Evolutionary conservation across 2,329 filamentous ascomycete species (phyloP), one percentile per base, ranked within the genome.

Genomic region (Teratosphaeria destructans): DNA sequence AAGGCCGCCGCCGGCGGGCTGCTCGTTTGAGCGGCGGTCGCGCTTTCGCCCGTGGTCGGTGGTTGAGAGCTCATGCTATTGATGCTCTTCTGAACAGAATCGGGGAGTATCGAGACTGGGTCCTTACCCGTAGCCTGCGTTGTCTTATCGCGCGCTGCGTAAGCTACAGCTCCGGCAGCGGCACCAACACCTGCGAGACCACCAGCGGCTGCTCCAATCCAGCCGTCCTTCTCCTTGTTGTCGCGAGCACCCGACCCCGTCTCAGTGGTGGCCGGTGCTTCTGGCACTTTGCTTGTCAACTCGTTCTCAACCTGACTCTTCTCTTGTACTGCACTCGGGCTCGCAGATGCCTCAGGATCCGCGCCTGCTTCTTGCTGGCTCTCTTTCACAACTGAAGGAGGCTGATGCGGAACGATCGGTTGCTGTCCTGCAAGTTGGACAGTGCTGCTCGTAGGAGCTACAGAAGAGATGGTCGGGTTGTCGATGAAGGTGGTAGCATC

Each of bases 231-330:
- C 39, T 79, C 55, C 26, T 59, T 56, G 34, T 32, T 39, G 37
- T 43, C 35, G 23, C n/a, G n/a, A 10, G 49, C 16, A 19, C 29
- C 74, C 12, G 76, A 75, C 47, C 77, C 76, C 52, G 77, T 75
- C 62, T 78, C 76, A 34, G 77, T 77, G 55, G 71, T 66, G 58
- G 74, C 73, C 59, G 77, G 66, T 5, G 70, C 70, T 54, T 72
- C 70, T 64, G 74, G 65, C 47, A 74, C 80, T 72, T 88, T 82
- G 64, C 83, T 80, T 54, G 91, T 78, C 7, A 95, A 79, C 75
- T 95, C 87, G 32, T 82, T 74, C 76, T 95, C 89, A 4, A 91
- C 80, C 10, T 78, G 80, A 71, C 83, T 84, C 82, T 94, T 94
- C 67, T 91, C 88, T 63, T 82, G 76, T 7, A 94, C 87, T n/a